Base-by-base conservation (phyloP, 768 basidiomycete species). In the Rubroboletus satanas region DNA sequence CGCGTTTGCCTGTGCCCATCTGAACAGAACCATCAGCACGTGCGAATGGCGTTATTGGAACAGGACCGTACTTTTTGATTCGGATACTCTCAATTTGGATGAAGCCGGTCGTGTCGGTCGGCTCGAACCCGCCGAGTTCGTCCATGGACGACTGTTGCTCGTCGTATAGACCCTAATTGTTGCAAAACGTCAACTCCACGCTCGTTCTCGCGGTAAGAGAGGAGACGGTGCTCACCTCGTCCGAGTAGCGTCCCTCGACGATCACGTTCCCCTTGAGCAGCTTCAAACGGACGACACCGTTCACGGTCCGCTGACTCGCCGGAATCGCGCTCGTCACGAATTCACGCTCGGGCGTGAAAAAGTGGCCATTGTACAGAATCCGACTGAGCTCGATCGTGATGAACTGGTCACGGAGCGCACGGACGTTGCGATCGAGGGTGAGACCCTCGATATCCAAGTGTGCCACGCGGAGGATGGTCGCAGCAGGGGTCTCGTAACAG, bases 261-360 rank as follows among this genome's bases (percentile, higher is more conserved):
- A 96, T 78, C 36, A 94, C 91, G 72, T 98, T 98, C 49, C 97
- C 97, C 78, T 95, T 95, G 83, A 96, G 93, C 42, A 98, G 75
- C 73, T 93, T 92, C 64, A 99, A 74, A 53, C 88, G 82, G 49
- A 98, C 94, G 44, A 87, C 71, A 44, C 97, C 97, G 65, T 98
- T 98, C 61, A 99, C 97, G 26, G 94, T 97, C 73, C 90, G 81
- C 77, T 99, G 97, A 71, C 90, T 93, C 39, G 93, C 86, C 5
- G 94, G 93, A 68, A 98, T 93, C 51, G 90, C 83, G 66, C 87
- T 85, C 42, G 87, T 88, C 66, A 98, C 76, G 67, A 98, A 98
- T 75, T 98, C 97, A 61, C 96, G 83, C 75, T 98, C 97, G 44
- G 97, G 95, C n/a, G 94, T 96, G 82, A 98, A 99, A 85, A 93